Evolutionary conservation across 1,139 yeast species (phyloP).

Genomic region (Nematodospora anomalae): DNA sequence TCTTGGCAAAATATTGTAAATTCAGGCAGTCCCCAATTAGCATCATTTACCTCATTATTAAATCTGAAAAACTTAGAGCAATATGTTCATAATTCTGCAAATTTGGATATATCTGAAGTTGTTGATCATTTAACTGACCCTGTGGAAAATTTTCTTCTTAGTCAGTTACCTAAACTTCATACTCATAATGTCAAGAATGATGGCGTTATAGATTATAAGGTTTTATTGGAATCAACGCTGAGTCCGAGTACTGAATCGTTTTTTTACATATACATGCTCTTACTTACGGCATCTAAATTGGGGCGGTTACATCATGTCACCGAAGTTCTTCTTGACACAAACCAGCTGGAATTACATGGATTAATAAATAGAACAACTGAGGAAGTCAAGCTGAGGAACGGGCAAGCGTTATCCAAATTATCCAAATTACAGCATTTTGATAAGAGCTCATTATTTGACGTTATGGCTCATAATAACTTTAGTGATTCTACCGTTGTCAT

Average conservation of each 20-base stretch:
- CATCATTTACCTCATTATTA: conserved; percentile 38
- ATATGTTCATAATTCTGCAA: conserved; percentile 56
- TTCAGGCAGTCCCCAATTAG: conserved; percentile 33
- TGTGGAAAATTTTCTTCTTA: conserved; percentile 32
- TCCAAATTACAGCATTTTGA: conserved; percentile 34
- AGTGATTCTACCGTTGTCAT: conserved; percentile 57
- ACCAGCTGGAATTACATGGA: conserved; percentile 44
- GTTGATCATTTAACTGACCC: conserved; percentile 50
- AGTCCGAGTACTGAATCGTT: conserved; percentile 47
- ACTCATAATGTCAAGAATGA: conserved; percentile 19
- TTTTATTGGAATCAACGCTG: conserved; percentile 31
- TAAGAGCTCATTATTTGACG: conserved; percentile 21
- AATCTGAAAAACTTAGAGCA: conserved; percentile 53
- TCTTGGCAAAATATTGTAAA: conserved; percentile 32
- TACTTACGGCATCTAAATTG: conserved; percentile 60
- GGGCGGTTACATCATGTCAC: conserved; percentile 65
- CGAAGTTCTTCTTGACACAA: conserved; percentile 48
- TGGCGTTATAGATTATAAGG: conserved; percentile 29
- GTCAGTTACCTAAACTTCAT: conserved; percentile 37
- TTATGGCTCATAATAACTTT: conserved; percentile 28
- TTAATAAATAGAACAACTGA: conserved; percentile 63
- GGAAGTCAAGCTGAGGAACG: conserved; percentile 56
- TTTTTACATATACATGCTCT: conserved; percentile 53
- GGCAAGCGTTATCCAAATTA: conserved; percentile 31
- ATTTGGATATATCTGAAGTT: conserved; percentile 55